Conservation (phyloP, 352 stramenopile species). For the Sclerospora graminicola region DNA sequence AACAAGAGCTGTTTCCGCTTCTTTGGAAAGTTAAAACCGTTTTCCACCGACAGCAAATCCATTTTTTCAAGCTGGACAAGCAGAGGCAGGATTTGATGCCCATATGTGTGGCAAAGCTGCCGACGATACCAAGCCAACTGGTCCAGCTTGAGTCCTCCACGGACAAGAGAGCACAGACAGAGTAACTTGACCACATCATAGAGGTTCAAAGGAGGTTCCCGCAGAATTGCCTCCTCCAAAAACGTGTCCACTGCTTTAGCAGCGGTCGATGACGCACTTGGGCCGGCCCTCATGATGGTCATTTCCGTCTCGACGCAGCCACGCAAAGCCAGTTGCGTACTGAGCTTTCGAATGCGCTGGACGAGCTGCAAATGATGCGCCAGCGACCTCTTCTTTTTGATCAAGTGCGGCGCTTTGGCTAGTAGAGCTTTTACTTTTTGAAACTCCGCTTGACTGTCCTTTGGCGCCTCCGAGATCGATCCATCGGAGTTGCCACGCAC, state of each 20-base stretch:
- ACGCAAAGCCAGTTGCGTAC: constrained; percentile 42
- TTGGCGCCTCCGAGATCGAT: constrained; percentile 6
- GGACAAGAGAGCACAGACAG: constrained; percentile 64
- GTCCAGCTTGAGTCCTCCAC: constrained; percentile 48
- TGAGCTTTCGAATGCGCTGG: constrained; percentile 46
- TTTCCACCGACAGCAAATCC: constrained; percentile 44
- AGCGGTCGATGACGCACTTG: constrained; percentile 25
- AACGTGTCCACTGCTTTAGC: constrained; percentile 57
- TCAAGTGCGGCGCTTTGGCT: constrained; percentile 53
- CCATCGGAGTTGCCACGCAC: constrained; percentile 20
- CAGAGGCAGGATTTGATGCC: constrained; percentile 52
- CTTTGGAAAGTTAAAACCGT: constrained; percentile 56
- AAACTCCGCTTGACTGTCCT: constrained; percentile 23
- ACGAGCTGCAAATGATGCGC: constrained; percentile 58
- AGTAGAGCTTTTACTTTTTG: constrained; percentile 40
- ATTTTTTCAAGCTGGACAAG: constrained; percentile 68
- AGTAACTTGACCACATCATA: constrained; percentile 71
- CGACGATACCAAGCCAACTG: constrained; percentile 53
- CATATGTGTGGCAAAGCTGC: constrained; percentile 79
- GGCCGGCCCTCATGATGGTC: constrained; percentile 57
- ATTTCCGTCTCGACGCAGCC: constrained; percentile 73
- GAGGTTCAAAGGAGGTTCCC: constrained; percentile 52
- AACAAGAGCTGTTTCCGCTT: constrained; percentile 31
- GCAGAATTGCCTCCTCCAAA: constrained; percentile 57
- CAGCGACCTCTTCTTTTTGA: constrained; percentile 64